Conservation (phyloP, 208 protist genomes). For the Leishmania arabica region DNA sequence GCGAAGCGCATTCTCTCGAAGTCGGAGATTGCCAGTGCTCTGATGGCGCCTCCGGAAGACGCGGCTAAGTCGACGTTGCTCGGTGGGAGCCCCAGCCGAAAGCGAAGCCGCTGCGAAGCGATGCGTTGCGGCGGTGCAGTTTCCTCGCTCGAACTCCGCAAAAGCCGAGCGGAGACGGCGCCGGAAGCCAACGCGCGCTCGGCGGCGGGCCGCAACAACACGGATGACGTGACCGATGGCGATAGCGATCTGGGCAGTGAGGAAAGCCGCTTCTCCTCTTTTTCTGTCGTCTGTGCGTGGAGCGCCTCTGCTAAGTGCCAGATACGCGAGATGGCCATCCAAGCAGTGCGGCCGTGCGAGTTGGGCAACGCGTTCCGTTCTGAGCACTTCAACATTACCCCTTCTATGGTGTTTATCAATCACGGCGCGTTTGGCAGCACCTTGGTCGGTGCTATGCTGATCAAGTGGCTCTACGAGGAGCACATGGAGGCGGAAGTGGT, state of each 20-base stretch:
- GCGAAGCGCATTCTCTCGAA: slow-evolving; percentile 45
- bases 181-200: background rate
- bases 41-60: background rate
- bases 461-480: slow-evolving; percentile 79
- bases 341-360: slow-evolving; percentile 16
- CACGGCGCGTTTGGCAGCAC: slow-evolving; percentile 93
- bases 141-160: slow-evolving; percentile 4
- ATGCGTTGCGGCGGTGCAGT: slow-evolving; percentile 5
- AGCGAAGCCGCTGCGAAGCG: slow-evolving; percentile 15
- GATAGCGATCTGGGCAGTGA: slow-evolving; percentile 15
- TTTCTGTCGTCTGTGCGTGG: slow-evolving; percentile 7
- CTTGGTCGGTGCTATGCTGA: slow-evolving; percentile 58
- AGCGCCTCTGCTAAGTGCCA: slow-evolving; percentile 8
- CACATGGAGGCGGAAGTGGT: slow-evolving; percentile 85
- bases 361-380: slow-evolving; percentile 56
- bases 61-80: background rate
- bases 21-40: slow-evolving; percentile 33
- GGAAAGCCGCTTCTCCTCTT: background rate
- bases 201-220: slow-evolving; percentile 8
- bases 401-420: slow-evolving; percentile 87
- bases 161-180: slow-evolving; percentile 8
- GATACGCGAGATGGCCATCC: slow-evolving; percentile 2
- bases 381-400: slow-evolving; percentile 72
- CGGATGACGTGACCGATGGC: background rate
- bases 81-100: background rate